A percentile compares a stretch with the other conserved stretches of the same genome.
phyloP scores from a whole-genome alignment of 2,329 filamentous ascomycete genomes.

The Chaetomium globosum region DNA sequence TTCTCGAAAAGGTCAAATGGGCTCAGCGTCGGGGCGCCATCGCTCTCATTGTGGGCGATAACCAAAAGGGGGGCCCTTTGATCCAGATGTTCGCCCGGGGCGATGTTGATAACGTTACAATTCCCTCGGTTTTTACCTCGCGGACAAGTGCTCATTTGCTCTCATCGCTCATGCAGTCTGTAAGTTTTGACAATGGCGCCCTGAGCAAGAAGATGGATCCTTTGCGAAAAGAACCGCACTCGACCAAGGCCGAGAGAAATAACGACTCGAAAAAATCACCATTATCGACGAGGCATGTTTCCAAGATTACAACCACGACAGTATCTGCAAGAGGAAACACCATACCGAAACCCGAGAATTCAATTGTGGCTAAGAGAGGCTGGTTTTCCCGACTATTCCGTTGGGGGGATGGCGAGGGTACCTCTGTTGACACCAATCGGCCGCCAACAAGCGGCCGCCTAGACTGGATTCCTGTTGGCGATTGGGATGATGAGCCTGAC shows the following conservation, averaged over 20 bases:
- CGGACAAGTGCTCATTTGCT: slow-evolving; percentile 91
- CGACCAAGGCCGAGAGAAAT: slow-evolving; percentile 45
- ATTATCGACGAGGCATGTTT: slow-evolving; percentile 26
- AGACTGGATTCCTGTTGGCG: slow-evolving; percentile 71
- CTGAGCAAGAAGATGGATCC: slow-evolving; percentile 63
- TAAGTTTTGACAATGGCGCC: slow-evolving; percentile 63
- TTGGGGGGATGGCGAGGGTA: slow-evolving; percentile 40
- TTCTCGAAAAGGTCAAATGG: slow-evolving; percentile 97
- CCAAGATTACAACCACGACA: slow-evolving; percentile 25
- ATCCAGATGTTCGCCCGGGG: slow-evolving; percentile 99
- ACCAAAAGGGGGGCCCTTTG: slow-evolving; percentile 82
- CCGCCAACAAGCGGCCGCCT: slow-evolving; percentile 73
- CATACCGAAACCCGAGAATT: slow-evolving; percentile 31
- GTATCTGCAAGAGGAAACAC: slow-evolving; percentile 38
- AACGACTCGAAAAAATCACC: slow-evolving; percentile 42
- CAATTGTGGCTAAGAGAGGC: slow-evolving; percentile 32
- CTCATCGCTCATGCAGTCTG: slow-evolving; percentile 79
- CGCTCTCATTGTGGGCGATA: slow-evolving; percentile 91
- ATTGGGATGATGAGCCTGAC: slow-evolving; percentile 63
- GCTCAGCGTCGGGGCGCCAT: slow-evolving; percentile 86
- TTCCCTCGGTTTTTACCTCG: slow-evolving; percentile 92
- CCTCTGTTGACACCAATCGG: slow-evolving; percentile 57
- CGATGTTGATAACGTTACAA: slow-evolving; percentile 91
- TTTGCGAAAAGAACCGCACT: slow-evolving; percentile 56
- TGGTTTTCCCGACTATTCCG: slow-evolving; percentile 47